These are phyloP conservation scores for Hanseniaspora pseudoguilliermondii DNA, from an alignment of 805 yeast species.

Conservation along the genomic window DNA sequence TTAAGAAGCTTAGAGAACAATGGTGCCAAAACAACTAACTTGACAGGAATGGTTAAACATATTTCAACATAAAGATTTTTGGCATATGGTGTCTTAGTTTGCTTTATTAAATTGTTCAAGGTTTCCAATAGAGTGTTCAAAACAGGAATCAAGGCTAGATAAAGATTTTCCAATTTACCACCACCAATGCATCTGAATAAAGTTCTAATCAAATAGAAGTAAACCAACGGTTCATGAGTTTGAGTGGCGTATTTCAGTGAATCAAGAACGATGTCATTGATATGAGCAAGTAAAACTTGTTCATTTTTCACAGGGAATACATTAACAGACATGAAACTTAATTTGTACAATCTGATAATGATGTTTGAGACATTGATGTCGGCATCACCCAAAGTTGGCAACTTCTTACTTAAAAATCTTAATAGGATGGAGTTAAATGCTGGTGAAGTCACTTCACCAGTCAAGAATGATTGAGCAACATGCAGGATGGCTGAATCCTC, in stretches of 20 bases:
- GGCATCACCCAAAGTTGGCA: slow-evolving; percentile 68
- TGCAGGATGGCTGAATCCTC: slow-evolving; percentile 77
- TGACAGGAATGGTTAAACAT: slow-evolving; percentile 89
- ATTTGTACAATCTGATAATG: slow-evolving; percentile 71
- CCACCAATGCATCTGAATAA: slow-evolving; percentile 92
- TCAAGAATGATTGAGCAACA: slow-evolving; percentile 84
- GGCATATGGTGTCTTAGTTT: slow-evolving; percentile 79
- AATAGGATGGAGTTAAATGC: slow-evolving; percentile 78
- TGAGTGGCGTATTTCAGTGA: slow-evolving; percentile 68
- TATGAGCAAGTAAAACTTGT: slow-evolving; percentile 73
- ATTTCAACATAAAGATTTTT: slow-evolving; percentile 89
- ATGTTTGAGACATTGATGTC: slow-evolving; percentile 68
- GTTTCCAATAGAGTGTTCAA: slow-evolving; percentile 77
- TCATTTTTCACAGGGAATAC: slow-evolving; percentile 82
- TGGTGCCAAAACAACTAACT: slow-evolving; percentile 86
- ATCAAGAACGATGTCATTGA: slow-evolving; percentile 68
- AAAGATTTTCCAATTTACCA: slow-evolving; percentile 84
- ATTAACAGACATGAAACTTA: slow-evolving; percentile 92
- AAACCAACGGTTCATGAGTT: slow-evolving; percentile 82
- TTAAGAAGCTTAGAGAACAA: slow-evolving; percentile 77
- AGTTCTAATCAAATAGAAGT: slow-evolving; percentile 76
- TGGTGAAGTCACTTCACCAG: slow-evolving; percentile 88
- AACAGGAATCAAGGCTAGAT: slow-evolving; percentile 85
- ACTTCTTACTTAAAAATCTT: slow-evolving; percentile 56
- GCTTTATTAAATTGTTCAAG: slow-evolving; percentile 65